phyloP scores from a whole-genome alignment of 1,284 basidiomycete genomes.

The Coniophora puteana region DNA sequence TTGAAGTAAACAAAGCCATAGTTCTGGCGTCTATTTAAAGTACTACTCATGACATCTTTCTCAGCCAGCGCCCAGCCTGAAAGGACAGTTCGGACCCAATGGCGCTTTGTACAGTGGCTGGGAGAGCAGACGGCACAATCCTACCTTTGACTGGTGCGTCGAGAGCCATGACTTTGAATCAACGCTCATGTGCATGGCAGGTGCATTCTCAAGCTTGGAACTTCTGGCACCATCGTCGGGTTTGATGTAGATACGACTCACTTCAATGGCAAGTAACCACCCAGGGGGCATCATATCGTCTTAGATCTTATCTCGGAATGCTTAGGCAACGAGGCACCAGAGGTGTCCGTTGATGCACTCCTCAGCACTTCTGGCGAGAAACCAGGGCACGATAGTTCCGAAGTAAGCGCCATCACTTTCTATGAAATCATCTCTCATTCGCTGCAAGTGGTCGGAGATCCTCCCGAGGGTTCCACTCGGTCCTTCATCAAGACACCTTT shows the following conservation, averaged over 20 bases:
- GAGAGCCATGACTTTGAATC: background rate
- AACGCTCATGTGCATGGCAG: conserved; percentile 33
- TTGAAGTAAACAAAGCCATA: conserved; percentile 49
- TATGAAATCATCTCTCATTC: background rate
- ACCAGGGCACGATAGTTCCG: conserved; percentile 42
- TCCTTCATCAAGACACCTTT: conserved; percentile 84
- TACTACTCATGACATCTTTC: background rate
- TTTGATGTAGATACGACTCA: conserved; percentile 96
- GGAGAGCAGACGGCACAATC: conserved; percentile 92
- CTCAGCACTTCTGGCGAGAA: conserved; percentile 43
- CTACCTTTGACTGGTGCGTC: conserved; percentile 82
- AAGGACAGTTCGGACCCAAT: conserved; percentile 95
- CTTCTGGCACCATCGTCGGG: conserved; percentile 73
- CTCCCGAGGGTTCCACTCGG: conserved; percentile 75
- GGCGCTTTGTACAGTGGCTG: conserved; percentile 95
- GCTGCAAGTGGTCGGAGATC: conserved; percentile 73
- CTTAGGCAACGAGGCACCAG: conserved; percentile 88
- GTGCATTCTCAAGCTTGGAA: conserved; percentile 90
- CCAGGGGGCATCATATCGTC: background rate
- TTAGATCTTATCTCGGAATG: background rate
- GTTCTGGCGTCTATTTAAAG: conserved; percentile 2
- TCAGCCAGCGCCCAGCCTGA: conserved; percentile 77
- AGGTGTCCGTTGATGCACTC: conserved; percentile 71
- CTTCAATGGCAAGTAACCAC: conserved; percentile 69
- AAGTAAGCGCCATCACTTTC: conserved; percentile 38